Conservation (phyloP, 2,329 filamentous ascomycete genomes). For the Parafenestella ontariensis region DNA sequence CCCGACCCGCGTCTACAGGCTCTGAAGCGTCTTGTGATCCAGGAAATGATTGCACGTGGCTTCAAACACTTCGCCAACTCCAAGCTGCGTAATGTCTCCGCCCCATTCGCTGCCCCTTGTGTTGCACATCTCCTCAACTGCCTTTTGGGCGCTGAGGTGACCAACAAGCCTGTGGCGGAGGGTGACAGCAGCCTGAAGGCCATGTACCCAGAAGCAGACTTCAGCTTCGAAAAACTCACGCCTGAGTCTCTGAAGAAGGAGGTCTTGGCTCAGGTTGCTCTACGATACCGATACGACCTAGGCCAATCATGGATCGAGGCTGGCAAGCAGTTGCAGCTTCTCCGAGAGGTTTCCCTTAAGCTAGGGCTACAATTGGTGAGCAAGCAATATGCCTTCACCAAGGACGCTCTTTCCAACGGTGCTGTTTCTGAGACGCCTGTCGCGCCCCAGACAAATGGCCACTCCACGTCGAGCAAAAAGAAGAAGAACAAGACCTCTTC, state of each 20-base stretch:
- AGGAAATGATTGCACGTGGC: conserved; percentile 93
- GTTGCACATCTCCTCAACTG: conserved; percentile 92
- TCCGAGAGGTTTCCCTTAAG: conserved; percentile 88
- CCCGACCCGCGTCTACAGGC: conserved; percentile 75
- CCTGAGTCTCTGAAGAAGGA: conserved; percentile 73
- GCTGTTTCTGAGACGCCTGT: conserved; percentile 22
- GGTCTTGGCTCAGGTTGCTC: conserved; percentile 73
- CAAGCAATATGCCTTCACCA: conserved; percentile 75
- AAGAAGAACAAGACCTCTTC: conserved; percentile 63
- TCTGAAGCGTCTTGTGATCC: conserved; percentile 76
- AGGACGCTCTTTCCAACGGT: conserved; percentile 35
- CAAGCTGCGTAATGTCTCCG: conserved; percentile 80
- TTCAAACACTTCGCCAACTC: conserved; percentile 91
- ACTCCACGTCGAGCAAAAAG: conserved; percentile 51
- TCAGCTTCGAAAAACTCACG: conserved; percentile 80
- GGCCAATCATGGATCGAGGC: conserved; percentile 70
- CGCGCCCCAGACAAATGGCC: conserved; percentile 48
- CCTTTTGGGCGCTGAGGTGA: conserved; percentile 78
- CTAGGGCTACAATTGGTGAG: conserved; percentile 86
- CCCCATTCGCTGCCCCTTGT: conserved; percentile 79
- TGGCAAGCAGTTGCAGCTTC: conserved; percentile 78
- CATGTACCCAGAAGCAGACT: conserved; percentile 82
- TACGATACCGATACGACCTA: conserved; percentile 80
- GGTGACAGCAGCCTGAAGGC: conserved; percentile 75
- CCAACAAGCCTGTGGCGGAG: conserved; percentile 78